phyloP scores from a whole-genome alignment of 164 flowering plant genomes.

The Macadamia tetraphylla region DNA sequence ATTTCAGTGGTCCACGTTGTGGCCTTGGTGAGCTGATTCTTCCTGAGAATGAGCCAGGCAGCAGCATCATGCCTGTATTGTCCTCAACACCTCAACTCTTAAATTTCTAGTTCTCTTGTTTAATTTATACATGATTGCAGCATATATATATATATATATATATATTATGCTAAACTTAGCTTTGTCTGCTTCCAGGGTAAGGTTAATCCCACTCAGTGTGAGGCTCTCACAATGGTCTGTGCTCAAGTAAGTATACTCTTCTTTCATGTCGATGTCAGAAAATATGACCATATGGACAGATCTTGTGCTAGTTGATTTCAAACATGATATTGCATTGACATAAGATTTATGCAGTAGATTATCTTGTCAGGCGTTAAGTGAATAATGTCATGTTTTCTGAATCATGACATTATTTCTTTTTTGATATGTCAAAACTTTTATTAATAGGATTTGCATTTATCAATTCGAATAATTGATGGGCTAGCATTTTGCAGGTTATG shows the following conservation, averaged over 20 bases:
- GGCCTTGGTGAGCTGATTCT: constrained; percentile 98
- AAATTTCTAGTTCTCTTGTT: not conserved
- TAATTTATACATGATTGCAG: not conserved
- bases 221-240: constrained; percentile 98
- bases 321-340: not conserved
- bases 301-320: not conserved
- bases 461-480: constrained; percentile 1
- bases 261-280: not conserved
- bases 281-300: not conserved
- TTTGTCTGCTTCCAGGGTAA: constrained; percentile 65
- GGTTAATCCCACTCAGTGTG: constrained; percentile 98
- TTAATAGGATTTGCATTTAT: not conserved
- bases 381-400: too few relatives aligned
- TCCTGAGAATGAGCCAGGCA: constrained; percentile 99
- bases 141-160: too few relatives aligned
- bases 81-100: not conserved
- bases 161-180: not conserved
- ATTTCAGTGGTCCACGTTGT: constrained; percentile 91
- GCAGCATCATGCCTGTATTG: constrained; percentile 98
- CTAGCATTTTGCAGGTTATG: constrained; percentile 58
- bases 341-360: not conserved
- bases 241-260: constrained; percentile 61
- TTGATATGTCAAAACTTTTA: too few relatives aligned
- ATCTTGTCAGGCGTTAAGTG: not conserved
- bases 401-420: too few relatives aligned